Conservation (phyloP, 176 grass and related monocot species). For the Oryza glaberrima region DNA sequence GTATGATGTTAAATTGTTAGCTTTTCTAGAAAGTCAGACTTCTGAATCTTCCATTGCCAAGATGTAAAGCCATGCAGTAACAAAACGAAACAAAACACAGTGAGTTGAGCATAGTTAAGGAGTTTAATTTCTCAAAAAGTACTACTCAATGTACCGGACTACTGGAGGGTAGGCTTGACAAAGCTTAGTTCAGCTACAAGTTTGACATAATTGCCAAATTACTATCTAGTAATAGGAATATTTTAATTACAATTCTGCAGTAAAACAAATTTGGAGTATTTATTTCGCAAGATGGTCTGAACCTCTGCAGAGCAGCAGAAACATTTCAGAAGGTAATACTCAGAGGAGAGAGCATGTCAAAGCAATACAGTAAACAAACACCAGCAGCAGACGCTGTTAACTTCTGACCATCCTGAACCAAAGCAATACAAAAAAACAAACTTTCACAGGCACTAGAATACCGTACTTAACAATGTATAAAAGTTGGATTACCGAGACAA, state of each 20-base stretch:
- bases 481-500: constrained; percentile 43
- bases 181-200: not conserved
- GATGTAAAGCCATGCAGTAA: not conserved
- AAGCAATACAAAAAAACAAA: constrained; percentile 56
- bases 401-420: constrained; percentile 37
- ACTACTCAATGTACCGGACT: not conserved
- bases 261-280: not conserved
- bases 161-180: not conserved
- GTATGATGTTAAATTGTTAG: constrained; percentile 5
- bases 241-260: not conserved
- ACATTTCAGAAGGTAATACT: constrained; percentile 42
- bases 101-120: not conserved
- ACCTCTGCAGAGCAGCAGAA: constrained; percentile 22
- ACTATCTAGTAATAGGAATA: no score
- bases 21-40: not conserved
- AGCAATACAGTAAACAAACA: constrained; percentile 54
- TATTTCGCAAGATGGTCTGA: constrained; percentile 5
- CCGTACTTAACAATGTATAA: constrained; percentile 45
- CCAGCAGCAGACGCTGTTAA: constrained; percentile 44
- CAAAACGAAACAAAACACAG: not conserved
- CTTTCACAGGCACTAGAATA: constrained; percentile 52
- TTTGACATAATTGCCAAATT: not conserved
- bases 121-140: not conserved
- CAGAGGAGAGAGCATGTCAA: constrained; percentile 39
- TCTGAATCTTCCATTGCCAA: constrained; percentile 1